Evolutionary conservation across 2,329 filamentous ascomycete species (phyloP).

Genomic region (Pseudopyricularia javanii): DNA sequence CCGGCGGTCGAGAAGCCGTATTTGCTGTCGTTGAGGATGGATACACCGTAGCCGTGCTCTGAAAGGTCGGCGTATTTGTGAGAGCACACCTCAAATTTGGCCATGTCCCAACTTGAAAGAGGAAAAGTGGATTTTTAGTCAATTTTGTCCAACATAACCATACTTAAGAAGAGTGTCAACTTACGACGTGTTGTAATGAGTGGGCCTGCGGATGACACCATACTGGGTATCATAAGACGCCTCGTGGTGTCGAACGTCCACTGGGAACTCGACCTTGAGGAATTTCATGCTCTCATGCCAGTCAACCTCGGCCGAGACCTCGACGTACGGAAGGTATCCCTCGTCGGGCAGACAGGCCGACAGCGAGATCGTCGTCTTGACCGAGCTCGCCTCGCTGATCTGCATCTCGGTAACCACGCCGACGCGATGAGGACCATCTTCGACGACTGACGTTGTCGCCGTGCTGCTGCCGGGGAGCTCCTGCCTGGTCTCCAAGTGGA

Average conservation of each 20-base stretch:
- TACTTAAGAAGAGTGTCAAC: neutral
- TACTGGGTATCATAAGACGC: conserved; percentile 59
- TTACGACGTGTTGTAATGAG: conserved; percentile 52
- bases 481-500: conserved; percentile 49
- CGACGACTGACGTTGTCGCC: conserved; percentile 35
- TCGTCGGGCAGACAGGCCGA: conserved; percentile 28
- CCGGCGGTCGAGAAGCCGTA: conserved; percentile 90
- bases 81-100: conserved; percentile 93
- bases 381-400: conserved; percentile 52
- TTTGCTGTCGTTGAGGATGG: conserved; percentile 88
- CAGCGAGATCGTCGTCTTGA: conserved; percentile 52
- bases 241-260: conserved; percentile 51
- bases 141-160: conserved; percentile 21
- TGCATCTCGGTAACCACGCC: conserved; percentile 47
- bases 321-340: conserved; percentile 33
- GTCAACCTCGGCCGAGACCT: conserved; percentile 50
- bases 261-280: conserved; percentile 59
- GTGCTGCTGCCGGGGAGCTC: conserved; percentile 31
- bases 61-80: conserved; percentile 90
- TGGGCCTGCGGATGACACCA: conserved; percentile 51
- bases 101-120: conserved; percentile 41
- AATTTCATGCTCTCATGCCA: conserved; percentile 61
- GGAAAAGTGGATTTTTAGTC: neutral
- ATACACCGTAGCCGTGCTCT: conserved; percentile 80
- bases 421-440: conserved; percentile 37